phyloP scores from a whole-genome alignment of 257 asterid species.

The Solanum ossicruentum region DNA sequence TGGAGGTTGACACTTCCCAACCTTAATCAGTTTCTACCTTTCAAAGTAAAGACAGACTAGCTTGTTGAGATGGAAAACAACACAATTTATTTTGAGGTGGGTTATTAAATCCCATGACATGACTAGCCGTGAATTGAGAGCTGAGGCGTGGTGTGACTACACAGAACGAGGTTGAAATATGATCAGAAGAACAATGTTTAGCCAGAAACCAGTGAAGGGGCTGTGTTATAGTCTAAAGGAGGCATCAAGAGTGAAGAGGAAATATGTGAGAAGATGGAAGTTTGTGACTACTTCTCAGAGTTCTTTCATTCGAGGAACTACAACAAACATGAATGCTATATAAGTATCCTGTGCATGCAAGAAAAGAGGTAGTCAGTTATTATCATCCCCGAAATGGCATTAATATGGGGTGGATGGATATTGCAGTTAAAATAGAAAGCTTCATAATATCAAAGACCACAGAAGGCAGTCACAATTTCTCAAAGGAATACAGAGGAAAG shows the following conservation, averaged over 20 bases:
- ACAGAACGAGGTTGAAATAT: neutral
- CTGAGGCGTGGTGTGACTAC: neutral
- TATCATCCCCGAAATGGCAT: neutral
- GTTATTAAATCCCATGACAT: neutral
- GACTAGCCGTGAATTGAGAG: neutral
- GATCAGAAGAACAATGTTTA: neutral
- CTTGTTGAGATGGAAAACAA: neutral
- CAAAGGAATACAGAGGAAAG: too few relatives aligned
- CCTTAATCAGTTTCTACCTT: neutral
- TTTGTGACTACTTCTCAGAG: neutral
- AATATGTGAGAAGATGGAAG: neutral
- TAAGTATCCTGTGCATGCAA: neutral
- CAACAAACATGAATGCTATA: neutral
- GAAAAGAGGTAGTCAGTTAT: neutral
- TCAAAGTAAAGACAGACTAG: neutral
- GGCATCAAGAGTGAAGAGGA: neutral
- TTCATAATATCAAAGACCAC: neutral
- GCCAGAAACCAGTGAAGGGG: neutral
- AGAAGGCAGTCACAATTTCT: neutral
- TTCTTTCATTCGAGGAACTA: neutral
- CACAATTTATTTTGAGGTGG: neutral
- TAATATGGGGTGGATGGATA: neutral
- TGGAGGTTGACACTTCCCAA: neutral
- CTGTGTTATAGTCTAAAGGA: neutral
- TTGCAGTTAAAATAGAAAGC: neutral